phyloP scores from a whole-genome alignment of 75 land plant species.

The Cunninghamia lanceolata region DNA sequence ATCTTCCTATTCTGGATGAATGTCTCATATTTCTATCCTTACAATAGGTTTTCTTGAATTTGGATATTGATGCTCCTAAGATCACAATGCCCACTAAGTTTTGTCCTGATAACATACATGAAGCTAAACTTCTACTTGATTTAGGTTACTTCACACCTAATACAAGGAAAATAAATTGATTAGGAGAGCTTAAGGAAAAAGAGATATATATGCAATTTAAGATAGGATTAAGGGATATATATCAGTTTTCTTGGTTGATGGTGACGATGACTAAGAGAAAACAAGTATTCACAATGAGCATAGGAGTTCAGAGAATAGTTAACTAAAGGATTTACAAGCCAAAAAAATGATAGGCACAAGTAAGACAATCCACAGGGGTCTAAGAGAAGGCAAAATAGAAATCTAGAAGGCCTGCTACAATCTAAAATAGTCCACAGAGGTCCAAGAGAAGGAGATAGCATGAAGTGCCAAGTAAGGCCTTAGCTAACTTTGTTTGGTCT shows the following conservation, averaged over 20 bases:
- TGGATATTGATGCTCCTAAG: conserved; percentile 99
- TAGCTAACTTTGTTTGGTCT: no score
- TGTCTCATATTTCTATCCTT: conserved; percentile 79
- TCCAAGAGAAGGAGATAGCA: no score
- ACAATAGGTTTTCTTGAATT: conserved; percentile 89
- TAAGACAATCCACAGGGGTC: no score
- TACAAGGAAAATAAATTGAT: conserved; percentile 52
- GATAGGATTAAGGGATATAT: conserved; percentile 78
- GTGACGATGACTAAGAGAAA: conserved; percentile 63
- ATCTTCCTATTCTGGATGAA: conserved; percentile 84
- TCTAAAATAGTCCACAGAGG: no score
- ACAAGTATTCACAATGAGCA: no score
- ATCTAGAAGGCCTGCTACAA: no score
- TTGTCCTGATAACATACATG: conserved; percentile 58
- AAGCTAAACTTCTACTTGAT: conserved; percentile 86
- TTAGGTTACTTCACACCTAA: conserved; percentile 78
- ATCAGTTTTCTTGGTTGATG: conserved; percentile 92
- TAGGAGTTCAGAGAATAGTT: no score
- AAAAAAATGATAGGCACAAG: no score
- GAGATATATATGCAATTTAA: conserved; percentile 80
- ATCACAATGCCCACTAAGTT: conserved; percentile 90
- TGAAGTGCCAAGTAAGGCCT: no score
- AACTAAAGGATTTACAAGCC: no score
- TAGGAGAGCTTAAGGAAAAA: conserved; percentile 39
- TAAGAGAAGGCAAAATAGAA: no score